These are phyloP conservation scores for Mycena galopus DNA, from an alignment of 768 basidiomycete genomes.

Conservation along the genomic window DNA sequence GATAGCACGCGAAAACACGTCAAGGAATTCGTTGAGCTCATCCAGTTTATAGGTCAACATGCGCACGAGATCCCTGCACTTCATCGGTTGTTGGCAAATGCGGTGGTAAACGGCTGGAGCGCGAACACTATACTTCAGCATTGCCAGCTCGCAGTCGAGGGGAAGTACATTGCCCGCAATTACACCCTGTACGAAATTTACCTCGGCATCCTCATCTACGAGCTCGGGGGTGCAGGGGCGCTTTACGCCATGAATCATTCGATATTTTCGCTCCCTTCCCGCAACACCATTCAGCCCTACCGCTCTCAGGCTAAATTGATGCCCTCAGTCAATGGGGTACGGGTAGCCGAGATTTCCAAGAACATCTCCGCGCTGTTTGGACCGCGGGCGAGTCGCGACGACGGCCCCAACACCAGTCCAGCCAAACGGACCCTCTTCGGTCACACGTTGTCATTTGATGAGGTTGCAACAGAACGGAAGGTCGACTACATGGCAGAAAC, in stretches of 20 bases:
- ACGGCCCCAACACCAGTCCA: neutral
- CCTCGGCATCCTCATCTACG: slow-evolving; percentile 17
- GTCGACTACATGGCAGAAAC: neutral
- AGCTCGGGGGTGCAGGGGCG: slow-evolving; percentile 6
- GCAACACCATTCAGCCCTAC: slow-evolving; percentile 13
- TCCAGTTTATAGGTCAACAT: neutral
- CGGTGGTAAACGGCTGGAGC: neutral
- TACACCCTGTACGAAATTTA: slow-evolving; percentile 18
- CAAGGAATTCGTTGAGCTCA: neutral
- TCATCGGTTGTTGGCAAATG: too few species aligned
- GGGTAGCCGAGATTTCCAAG: neutral
- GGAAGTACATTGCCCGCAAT: slow-evolving; percentile 5
- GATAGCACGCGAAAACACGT: neutral
- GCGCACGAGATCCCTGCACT: neutral
- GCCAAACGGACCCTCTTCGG: neutral
- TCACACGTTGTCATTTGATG: neutral
- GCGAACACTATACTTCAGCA: neutral
- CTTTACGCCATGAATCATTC: slow-evolving; percentile 17
- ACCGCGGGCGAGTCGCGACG: neutral
- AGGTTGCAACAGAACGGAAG: neutral
- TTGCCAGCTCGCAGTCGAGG: neutral
- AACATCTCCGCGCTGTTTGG: neutral
- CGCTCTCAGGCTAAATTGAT: neutral
- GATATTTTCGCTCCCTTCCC: neutral
- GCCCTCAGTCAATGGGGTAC: neutral